phyloP scores from a whole-genome alignment of 306 rosid species.

The Phaseolus lunatus region DNA sequence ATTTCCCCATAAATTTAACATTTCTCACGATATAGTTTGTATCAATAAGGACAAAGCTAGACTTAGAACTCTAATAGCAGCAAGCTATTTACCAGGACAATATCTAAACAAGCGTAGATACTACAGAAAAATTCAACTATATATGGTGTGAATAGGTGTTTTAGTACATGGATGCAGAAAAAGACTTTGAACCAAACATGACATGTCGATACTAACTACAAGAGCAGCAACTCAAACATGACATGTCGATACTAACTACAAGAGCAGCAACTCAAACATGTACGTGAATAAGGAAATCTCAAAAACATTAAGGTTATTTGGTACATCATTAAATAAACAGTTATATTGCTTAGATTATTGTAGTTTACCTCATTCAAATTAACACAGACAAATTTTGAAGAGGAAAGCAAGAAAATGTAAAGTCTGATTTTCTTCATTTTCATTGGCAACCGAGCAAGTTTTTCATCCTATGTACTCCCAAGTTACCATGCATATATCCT shows the following conservation, averaged over 20 bases:
- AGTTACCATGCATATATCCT: neutral
- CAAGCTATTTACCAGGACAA: neutral
- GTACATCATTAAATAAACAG: conserved; percentile 13
- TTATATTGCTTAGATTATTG: conserved; percentile 7
- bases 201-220: conserved; percentile 27
- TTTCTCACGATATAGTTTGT: conserved; percentile 14
- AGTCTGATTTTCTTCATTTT: conserved; percentile 22
- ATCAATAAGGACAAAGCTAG: conserved; percentile 5
- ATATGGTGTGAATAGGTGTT: neutral
- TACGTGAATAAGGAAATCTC: conserved; percentile 1
- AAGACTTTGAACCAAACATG: conserved; percentile 22
- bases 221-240: conserved; percentile 28
- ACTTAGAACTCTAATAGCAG: conserved; percentile 14
- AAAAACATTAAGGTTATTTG: neutral
- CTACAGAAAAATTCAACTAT: neutral
- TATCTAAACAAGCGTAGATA: neutral
- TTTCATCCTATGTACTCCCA: conserved; percentile 5
- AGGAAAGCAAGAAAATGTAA: conserved; percentile 17
- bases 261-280: conserved; percentile 28
- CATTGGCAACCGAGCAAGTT: conserved; percentile 21
- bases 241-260: conserved; percentile 27
- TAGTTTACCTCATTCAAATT: conserved; percentile 24
- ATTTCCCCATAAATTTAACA: conserved; percentile 4
- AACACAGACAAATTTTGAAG: conserved; percentile 8
- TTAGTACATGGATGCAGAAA: conserved; percentile 19